Base-by-base conservation (phyloP, 768 basidiomycete genomes). In the Suillus occidentalis region DNA sequence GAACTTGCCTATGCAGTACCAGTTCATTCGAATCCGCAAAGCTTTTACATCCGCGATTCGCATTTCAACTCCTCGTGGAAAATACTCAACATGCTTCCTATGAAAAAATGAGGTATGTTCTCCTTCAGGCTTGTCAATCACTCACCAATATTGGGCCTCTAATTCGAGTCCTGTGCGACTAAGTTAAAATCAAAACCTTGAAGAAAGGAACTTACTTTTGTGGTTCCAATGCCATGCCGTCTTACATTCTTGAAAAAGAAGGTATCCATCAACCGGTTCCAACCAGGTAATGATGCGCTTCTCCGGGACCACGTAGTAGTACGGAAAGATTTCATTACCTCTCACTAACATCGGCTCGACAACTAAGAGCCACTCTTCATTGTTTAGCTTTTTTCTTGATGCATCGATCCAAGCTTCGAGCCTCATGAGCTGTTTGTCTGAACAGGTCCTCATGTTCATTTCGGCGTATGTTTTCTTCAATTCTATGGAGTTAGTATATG, bases 221-320 rank as follows among this genome's bases (percentile, higher is more conserved):
- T 62, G 34, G 3, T 50, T 43, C 61, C 47, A 62, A 14, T 50
- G 28, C 45, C 0, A 20, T 1, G 5, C 28, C 52, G 9, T 25
- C 49, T 12, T 16, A 25, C 31, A 62, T 36, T 50, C 61, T 16
- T 62, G 45, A 7, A 62, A 62, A 13, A 62, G 49, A 39, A 62
- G 20, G 28, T 31, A 31, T 1, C 25, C 49, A 22, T 62, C 6
- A 3, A 62, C 36, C 25, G 13, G 34, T 14, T 47, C 10, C 2
- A 34, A 3, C 34, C 61, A 62, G 10, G 45, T 50, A 25, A 62
- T 62, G 16, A 42, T 49, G 10, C 18, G 14, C 20, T 36, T 62
- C 13, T n/a, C 39, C 18, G 9, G 61, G 20, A 34, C 47, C 1
- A 37, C 45, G 36, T 25, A 62, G 20, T 62, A 62, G 13, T 62